Base-by-base conservation (phyloP, 768 basidiomycete species). In the Paxillus involutus region DNA sequence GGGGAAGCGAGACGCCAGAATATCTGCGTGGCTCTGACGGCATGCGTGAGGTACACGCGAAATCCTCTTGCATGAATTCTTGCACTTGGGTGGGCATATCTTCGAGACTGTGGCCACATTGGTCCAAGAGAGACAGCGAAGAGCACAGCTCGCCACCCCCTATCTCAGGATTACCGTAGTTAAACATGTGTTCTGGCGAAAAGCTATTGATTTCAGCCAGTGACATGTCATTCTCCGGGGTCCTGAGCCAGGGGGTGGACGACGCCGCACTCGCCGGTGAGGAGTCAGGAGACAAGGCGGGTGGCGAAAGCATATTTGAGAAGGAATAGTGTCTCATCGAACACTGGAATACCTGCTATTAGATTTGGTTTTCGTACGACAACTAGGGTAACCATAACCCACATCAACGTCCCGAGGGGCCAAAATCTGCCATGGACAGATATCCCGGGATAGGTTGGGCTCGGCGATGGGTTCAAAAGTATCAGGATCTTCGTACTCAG, bases 221-320 rank as follows among this genome's bases (percentile, higher is more conserved):
- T 5, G 30, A 42, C 2, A 37, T 19, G 17, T 57, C 56, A 4
- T 35, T 47, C 10, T 45, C 44, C 0, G 68, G 68, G 0, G 68
- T 69, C 30, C 49, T 53, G 7, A 60, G 44, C 47, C 59, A 65
- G 0, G 63, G 55, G 5, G 55, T 53, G 11, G 67, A 70, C 13
- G 65, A 68, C n/a, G 54, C 55, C 32, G 53, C 39, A 14, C 65
- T 65, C 3, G 37, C 47, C 0, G 68, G 68, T 1, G 68, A 69
- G 2, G 47, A 44, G 19, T 71, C 68, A 0, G 65, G 69, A 6
- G 69, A 71, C 11, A 68, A 55, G 0, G 45, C 53, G 0, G 67
- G 52, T 21, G 44, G 16, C 12, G 26, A 61, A 17, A 56, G 65
- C 13, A 55, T 10, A 13, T 10, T 33, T 6, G 53, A 10, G 9